These are phyloP conservation scores for Alternaria sp. DNA, from an alignment of 2,329 filamentous ascomycete species.

Conservation along the genomic window DNA sequence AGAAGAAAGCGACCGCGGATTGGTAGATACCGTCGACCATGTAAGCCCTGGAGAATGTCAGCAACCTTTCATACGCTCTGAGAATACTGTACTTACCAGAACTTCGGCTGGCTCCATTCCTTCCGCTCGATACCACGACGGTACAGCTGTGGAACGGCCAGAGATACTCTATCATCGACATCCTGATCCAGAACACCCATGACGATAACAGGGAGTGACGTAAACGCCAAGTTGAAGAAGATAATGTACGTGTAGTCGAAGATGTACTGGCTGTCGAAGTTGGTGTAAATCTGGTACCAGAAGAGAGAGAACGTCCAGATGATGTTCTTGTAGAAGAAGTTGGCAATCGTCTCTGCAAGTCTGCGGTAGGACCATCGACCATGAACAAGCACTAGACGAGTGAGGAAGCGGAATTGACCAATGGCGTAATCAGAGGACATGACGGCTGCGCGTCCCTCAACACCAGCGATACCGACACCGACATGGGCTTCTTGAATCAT, in stretches of 20 bases:
- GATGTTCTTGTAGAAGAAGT: conserved; percentile 99
- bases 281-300: conserved; percentile 95
- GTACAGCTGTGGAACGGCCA: conserved; percentile 95
- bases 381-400: conserved; percentile 79
- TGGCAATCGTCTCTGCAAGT: conserved; percentile 90
- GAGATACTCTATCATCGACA: conserved; percentile 89
- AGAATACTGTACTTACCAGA: conserved; percentile 72
- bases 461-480: conserved; percentile 85
- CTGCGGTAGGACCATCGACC: conserved; percentile 93
- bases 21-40: conserved; percentile 96
- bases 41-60: conserved; percentile 63
- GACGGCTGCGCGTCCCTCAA: conserved; percentile 84
- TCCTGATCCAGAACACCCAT: conserved; percentile 98
- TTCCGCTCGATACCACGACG: conserved; percentile 92
- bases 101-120: conserved; percentile 96
- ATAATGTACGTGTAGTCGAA: conserved; percentile 99
- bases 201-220: conserved; percentile 89
- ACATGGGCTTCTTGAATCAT: conserved; percentile 94
- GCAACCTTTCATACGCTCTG: not conserved
- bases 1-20: conserved; percentile 90
- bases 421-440: conserved; percentile 88
- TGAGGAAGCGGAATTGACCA: conserved; percentile 84
- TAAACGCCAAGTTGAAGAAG: conserved; percentile 96
- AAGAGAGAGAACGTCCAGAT: conserved; percentile 97
- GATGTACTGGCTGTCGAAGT: conserved; percentile 95